Evolutionary conservation across 2,329 filamentous ascomycete species (phyloP), one percentile per base, ranked within the genome.

Genomic region (Verticillium alfalfae): DNA sequence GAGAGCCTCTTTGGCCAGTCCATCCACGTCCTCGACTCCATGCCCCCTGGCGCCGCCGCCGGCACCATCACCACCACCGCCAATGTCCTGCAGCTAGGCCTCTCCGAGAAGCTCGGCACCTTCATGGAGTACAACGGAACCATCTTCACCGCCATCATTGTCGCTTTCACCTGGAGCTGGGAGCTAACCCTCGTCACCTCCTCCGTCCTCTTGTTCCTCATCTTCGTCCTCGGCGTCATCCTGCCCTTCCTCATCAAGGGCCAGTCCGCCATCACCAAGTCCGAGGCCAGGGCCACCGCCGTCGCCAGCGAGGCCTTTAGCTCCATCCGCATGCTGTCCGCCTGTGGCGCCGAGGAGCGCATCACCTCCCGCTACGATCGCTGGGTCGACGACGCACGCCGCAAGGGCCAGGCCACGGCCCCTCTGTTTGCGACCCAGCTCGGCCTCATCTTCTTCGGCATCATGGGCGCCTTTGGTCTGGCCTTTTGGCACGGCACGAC

Each of bases 11-110:
- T 93, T 58, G 76, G 78, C 2, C 87, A 91, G 71, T 85, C 86
- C 57, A 83, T 91, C 56, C 84, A 88, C 63, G 85, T 88, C 39
- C 84, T 91, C 55, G 88, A 91, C 71, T 84, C 84, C 16, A 84
- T 88, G 78, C 81, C 84, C 0, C 77, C 85, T 0, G 87, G 87
- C 1, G 78, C 83, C n/a, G 83, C 84, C 0, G 85, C 86, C 0
- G 80, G 79, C 15, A 86, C 86, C 39, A 88, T 89, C 64, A 89
- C 87, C 0, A 81, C 84, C 2, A 86, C 85, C 1, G 83, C 85
- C 63, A 89, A 88, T 69, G 81, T 79, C 1, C 74, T 89, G n/a
- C 86, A 89, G 71, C 74, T 88, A 13, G 86, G 87, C 3, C 86
- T 88, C 45, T 87, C 85, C 0, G 85, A 88, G 69, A 87, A 87